Conservation (phyloP, 805 yeast genomes). For the Metschnikowia anglica region DNA sequence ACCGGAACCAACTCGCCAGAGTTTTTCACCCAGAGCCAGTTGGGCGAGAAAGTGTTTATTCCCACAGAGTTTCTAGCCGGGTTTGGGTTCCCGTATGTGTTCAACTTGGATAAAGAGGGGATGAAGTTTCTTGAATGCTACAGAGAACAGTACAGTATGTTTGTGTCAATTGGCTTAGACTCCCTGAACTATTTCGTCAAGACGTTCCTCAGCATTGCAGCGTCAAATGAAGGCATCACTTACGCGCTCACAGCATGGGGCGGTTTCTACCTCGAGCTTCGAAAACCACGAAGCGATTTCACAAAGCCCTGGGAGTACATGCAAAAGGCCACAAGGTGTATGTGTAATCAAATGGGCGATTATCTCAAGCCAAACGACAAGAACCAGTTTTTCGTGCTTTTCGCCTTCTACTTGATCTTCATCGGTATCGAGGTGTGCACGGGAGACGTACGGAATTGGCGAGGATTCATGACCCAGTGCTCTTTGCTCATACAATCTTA, state of each 20-base stretch:
- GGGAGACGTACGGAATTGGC: conserved; percentile 24
- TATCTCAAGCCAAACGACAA: conserved; percentile 15
- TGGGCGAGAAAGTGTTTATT: not conserved
- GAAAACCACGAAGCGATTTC: conserved; percentile 18
- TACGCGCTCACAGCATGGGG: conserved; percentile 25
- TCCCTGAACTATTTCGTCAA: conserved; percentile 23
- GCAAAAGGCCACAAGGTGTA: conserved; percentile 22
- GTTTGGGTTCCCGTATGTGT: conserved; percentile 9
- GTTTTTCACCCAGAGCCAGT: not conserved
- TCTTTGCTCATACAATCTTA: conserved; percentile 13
- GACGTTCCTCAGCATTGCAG: conserved; percentile 21
- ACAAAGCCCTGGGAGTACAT: conserved; percentile 22
- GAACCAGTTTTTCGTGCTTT: conserved; percentile 17
- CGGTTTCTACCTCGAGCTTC: conserved; percentile 21
- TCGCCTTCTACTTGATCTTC: conserved; percentile 22
- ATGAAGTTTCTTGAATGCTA: conserved; percentile 20
- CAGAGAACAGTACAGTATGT: conserved; percentile 19
- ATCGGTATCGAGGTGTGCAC: conserved; percentile 24
- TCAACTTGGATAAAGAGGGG: conserved; percentile 20
- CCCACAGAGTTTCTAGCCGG: conserved; percentile 9
- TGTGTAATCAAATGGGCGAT: conserved; percentile 20
- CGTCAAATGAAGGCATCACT: conserved; percentile 18
- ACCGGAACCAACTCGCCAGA: not conserved
- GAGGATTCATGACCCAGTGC: conserved; percentile 19
- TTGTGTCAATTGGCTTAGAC: conserved; percentile 19